Conservation (phyloP, 2,329 filamentous ascomycete species). For the Paecilomyces sp. region DNA sequence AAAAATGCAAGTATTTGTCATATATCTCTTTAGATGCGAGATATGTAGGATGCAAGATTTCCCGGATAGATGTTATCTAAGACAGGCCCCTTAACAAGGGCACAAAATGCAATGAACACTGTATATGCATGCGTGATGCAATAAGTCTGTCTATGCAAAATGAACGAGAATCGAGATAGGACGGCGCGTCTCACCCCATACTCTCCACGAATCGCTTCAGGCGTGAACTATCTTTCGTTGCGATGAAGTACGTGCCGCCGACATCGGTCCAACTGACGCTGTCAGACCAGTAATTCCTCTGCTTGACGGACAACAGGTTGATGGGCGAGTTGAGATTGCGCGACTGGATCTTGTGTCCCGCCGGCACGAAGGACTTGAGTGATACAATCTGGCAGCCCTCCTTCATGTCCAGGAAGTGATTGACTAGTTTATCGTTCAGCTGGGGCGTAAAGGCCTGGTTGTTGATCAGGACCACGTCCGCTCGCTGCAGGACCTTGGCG, state of each 20-base stretch:
- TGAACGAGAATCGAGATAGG: not conserved
- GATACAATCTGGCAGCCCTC: conserved; percentile 84
- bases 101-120: not conserved
- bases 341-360: conserved; percentile 65
- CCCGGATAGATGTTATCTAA: not conserved
- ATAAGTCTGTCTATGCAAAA: not conserved
- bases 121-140: not conserved
- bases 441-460: conserved; percentile 91
- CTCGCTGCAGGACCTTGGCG: conserved; percentile 65
- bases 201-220: conserved; percentile 42
- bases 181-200: conserved; percentile 15
- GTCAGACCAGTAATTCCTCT: conserved; percentile 60
- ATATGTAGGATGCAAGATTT: not conserved
- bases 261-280: conserved; percentile 86
- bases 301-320: conserved; percentile 71
- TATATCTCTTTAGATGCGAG: not conserved
- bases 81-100: not conserved
- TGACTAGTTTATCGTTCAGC: conserved; percentile 75
- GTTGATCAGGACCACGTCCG: conserved; percentile 95
- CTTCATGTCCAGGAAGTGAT: conserved; percentile 91
- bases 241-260: conserved; percentile 80
- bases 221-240: conserved; percentile 62
- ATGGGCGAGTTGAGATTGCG: conserved; percentile 73
- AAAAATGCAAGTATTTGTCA: not conserved
- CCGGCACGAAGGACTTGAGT: conserved; percentile 82